Evolutionary conservation across 352 stramenopile species (phyloP).

Genomic region (Globisporangium carolinianum): DNA sequence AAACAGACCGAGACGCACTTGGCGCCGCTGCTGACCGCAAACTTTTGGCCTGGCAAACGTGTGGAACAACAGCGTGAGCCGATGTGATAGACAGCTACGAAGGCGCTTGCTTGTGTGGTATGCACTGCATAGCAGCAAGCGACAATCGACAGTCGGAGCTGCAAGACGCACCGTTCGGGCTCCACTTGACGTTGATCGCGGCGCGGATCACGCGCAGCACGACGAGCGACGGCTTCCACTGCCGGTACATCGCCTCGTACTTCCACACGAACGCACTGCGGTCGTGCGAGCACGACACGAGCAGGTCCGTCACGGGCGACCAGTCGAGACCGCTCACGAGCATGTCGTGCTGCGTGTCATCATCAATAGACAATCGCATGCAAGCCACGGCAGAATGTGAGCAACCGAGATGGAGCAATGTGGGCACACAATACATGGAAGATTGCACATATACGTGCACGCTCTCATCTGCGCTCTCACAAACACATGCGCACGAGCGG

Average conservation of each 20-base stretch:
- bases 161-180: constrained; percentile 61
- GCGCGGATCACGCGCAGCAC: constrained; percentile 90
- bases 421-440: too few relatives aligned
- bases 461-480: not conserved
- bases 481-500: not conserved
- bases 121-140: not conserved
- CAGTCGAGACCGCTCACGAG: constrained; percentile 90
- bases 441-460: too few relatives aligned
- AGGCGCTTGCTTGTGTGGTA: not conserved
- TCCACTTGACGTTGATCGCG: constrained; percentile 92
- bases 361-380: not conserved
- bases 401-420: too few relatives aligned
- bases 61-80: constrained; percentile 4
- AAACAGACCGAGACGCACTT: constrained; percentile 93
- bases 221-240: constrained; percentile 91
- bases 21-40: constrained; percentile 88
- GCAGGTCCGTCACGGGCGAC: constrained; percentile 89
- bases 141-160: not conserved
- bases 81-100: not conserved
- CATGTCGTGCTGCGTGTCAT: constrained; percentile 85
- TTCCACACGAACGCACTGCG: constrained; percentile 94
- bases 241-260: constrained; percentile 72
- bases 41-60: constrained; percentile 72
- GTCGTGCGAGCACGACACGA: constrained; percentile 94
- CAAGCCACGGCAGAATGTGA: too few relatives aligned